These are phyloP conservation scores for Ilyonectria destructans DNA, from an alignment of 2,329 filamentous ascomycete species.

Conservation along the genomic window DNA sequence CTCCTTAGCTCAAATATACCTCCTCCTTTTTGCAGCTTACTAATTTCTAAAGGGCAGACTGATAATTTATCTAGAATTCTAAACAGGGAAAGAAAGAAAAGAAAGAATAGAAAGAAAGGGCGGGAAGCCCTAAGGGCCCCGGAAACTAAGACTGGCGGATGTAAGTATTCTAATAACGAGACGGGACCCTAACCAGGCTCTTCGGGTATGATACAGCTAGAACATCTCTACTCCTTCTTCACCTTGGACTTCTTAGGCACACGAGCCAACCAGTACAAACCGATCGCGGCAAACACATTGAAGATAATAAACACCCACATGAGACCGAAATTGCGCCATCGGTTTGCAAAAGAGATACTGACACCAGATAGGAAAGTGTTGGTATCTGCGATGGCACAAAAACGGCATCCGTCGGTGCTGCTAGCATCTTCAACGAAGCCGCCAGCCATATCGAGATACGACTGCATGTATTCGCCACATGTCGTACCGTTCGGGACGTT, in stretches of 20 bases:
- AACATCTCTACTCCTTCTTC: neutral
- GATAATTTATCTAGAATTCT: too few relatives aligned
- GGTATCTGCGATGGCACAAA: slow-evolving; percentile 1
- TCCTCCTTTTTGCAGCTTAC: too few relatives aligned
- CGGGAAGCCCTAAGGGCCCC: too few relatives aligned
- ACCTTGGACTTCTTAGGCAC: slow-evolving; percentile 8
- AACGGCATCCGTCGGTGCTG: slow-evolving; percentile 3
- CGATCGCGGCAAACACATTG: slow-evolving; percentile 3
- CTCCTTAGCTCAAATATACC: too few relatives aligned
- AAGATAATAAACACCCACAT: slow-evolving; percentile 20
- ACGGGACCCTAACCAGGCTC: too few relatives aligned
- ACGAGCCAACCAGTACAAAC: slow-evolving; percentile 12
- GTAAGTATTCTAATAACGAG: too few relatives aligned
- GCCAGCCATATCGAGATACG: slow-evolving; percentile 1
- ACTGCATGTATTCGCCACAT: slow-evolving; percentile 14
- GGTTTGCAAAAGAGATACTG: slow-evolving; percentile 19
- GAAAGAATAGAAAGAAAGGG: too few relatives aligned
- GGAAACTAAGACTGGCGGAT: too few relatives aligned
- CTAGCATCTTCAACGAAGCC: neutral
- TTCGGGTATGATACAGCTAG: too few relatives aligned
- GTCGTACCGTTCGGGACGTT: neutral
- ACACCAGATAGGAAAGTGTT: slow-evolving; percentile 2
- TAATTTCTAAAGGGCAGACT: too few relatives aligned
- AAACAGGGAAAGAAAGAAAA: too few relatives aligned
- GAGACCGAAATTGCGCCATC: slow-evolving; percentile 18